Percentiles rank a stretch among this genome's conserved stretches.
Conservation (phyloP, 2,329 filamentous ascomycete genomes). For the Neoscytalidium dimidiatum region DNA sequence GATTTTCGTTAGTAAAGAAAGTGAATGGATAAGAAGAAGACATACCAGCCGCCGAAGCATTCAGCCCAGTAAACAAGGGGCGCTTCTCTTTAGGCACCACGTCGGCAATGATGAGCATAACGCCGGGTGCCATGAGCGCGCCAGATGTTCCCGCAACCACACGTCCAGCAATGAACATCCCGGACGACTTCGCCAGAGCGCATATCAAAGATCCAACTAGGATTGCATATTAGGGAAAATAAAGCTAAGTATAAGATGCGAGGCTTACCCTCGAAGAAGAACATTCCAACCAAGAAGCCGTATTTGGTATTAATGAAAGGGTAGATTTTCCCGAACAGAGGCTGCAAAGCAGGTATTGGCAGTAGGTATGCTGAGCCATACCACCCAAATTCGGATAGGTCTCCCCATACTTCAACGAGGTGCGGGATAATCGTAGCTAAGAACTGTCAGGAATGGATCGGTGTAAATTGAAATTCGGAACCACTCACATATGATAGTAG, state of each 20-base stretch:
- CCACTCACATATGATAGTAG: neutral
- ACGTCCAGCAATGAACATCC: conserved; percentile 1
- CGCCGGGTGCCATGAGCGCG: conserved; percentile 1
- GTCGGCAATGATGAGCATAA: conserved; percentile 11
- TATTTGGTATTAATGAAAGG: conserved; percentile 2
- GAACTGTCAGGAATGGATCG: neutral
- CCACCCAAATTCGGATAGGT: neutral
- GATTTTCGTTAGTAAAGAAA: neutral
- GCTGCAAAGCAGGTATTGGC: neutral
- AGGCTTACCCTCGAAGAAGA: neutral
- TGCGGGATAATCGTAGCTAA: neutral
- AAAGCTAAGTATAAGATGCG: no score
- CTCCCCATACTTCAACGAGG: conserved; percentile 5
- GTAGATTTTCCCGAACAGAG: neutral
- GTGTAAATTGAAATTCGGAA: no score
- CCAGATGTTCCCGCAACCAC: neutral
- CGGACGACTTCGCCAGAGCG: neutral
- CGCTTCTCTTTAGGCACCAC: neutral
- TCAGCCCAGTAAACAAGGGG: neutral
- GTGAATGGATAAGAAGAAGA: no score
- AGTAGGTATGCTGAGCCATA: neutral
- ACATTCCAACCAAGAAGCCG: neutral
- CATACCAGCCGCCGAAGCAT: neutral
- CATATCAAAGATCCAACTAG: neutral
- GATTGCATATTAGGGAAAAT: neutral